Evolutionary conservation across 495 filamentous ascomycete species (phyloP).

Genomic region (Penicillium daleae): DNA sequence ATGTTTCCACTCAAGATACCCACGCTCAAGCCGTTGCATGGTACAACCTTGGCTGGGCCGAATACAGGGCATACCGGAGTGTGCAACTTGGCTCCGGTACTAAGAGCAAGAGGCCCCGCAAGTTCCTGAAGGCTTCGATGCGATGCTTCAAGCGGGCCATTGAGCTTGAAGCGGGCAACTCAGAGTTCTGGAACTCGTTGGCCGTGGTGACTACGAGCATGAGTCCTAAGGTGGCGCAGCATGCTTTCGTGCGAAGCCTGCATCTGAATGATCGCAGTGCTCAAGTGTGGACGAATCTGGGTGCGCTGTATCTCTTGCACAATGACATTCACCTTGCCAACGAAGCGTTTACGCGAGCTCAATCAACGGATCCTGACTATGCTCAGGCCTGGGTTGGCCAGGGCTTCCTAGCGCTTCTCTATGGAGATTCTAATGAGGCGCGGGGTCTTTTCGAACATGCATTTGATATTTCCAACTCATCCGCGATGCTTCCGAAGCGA

Average conservation of each 20-base stretch:
- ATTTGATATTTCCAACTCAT: slow-evolving; percentile 84
- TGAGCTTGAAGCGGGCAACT: slow-evolving; percentile 90
- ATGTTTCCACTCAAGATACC: slow-evolving; percentile 69
- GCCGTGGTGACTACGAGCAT: slow-evolving; percentile 84
- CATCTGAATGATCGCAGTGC: slow-evolving; percentile 88
- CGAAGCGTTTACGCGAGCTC: slow-evolving; percentile 84
- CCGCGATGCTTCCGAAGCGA: slow-evolving; percentile 68
- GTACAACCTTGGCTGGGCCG: slow-evolving; percentile 95
- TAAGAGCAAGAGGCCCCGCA: slow-evolving; percentile 48
- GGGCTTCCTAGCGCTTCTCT: slow-evolving; percentile 76
- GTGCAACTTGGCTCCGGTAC: slow-evolving; percentile 48
- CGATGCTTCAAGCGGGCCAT: slow-evolving; percentile 96
- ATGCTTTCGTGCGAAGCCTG: slow-evolving; percentile 89
- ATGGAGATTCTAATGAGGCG: slow-evolving; percentile 76
- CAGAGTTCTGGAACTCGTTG: slow-evolving; percentile 97
- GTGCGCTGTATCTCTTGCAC: slow-evolving; percentile 81
- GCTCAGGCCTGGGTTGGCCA: slow-evolving; percentile 93
- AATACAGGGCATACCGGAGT: slow-evolving; percentile 77
- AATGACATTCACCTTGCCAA: slow-evolving; percentile 82
- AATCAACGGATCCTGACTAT: slow-evolving; percentile 92
- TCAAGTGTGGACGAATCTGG: slow-evolving; percentile 88
- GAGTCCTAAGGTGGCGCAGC: slow-evolving; percentile 88
- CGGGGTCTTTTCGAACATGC: slow-evolving; percentile 89
- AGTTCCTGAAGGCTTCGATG: slow-evolving; percentile 78
- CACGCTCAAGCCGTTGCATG: slow-evolving; percentile 95